Conservation (phyloP, 306 rosid species). For the Glycyrrhiza uralensis region DNA sequence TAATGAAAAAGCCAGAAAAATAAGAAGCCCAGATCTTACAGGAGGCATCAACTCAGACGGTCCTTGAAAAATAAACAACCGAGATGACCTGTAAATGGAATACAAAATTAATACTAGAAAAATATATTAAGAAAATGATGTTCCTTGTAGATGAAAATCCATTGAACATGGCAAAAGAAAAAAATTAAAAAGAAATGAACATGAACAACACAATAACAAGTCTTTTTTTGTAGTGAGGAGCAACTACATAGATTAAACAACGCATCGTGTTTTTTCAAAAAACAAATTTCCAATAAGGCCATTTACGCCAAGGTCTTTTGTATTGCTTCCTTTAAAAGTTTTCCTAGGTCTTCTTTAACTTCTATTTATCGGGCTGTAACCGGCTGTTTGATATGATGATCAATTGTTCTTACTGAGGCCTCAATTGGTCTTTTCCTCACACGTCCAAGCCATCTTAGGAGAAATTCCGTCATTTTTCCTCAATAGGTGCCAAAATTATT, state of each 20-base stretch:
- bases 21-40: constrained; percentile 46
- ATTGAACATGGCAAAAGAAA: neutral
- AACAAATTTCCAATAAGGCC: neutral
- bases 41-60: constrained; percentile 85
- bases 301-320: neutral
- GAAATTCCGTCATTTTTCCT: neutral
- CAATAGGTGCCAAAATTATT: too few relatives aligned
- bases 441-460: neutral
- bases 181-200: neutral
- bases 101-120: constrained; percentile 18
- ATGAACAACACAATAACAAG: neutral
- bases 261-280: neutral
- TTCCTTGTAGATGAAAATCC: neutral
- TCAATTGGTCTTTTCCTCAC: neutral
- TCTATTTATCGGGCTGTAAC: neutral
- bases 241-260: neutral
- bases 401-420: neutral
- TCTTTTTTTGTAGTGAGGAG: neutral
- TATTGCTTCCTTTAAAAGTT: neutral
- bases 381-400: neutral
- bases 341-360: neutral
- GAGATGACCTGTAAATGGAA: constrained; percentile 70
- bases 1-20: neutral
- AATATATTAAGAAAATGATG: neutral
- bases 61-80: constrained; percentile 92